Evolutionary conservation across 2,329 filamentous ascomycete genomes (phyloP), one percentile per base, ranked within the genome.

Genomic region (Tolypocladium endophyticum): DNA sequence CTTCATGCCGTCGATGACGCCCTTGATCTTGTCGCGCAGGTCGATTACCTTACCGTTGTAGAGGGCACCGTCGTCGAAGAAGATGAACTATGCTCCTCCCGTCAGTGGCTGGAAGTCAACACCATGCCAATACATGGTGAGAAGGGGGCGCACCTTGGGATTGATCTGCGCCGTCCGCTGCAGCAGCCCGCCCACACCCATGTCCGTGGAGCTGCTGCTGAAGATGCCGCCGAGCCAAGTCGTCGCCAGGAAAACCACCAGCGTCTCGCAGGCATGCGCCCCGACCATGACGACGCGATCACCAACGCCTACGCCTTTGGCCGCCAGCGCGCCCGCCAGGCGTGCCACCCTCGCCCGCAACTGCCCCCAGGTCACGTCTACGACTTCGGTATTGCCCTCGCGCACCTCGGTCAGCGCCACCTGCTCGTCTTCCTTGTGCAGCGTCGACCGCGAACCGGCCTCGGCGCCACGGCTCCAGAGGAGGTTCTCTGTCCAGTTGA

Each of bases 401-500:
- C 88, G 80, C 3, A 90, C 83, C 71, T 90, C 87, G 0, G 87
- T 92, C 41, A 89, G 69, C 2, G 88, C 90, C 43, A 91, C 76
- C 66, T 85, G 86, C 63, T 70, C 72, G 63, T 93, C 88, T 64
- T 90, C 88, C 71, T 94, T 94, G 62, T 83, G 77, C 4, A 70
- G 64, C 0, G 77, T 88, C 9, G 78, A 78, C 5, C 78, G 76
- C 30, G 77, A 68, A 2, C 75, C 79, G 0, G 75, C 71, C 12
- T 78, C 68, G n/a, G 74, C 70, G 0, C 73, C 70, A 18, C 76
- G 75, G 1, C 81, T 81, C 75, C 83, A 92, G 33, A 96, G 82
- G 33, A 91, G 73, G 69, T 94, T 95, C 74, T 95, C 90, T 6
- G 89, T 87, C 69, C 87, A 93, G 68, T 92, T 95, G 65, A 94